These are phyloP conservation scores for Pythium oligandrum DNA, from an alignment of 352 stramenopile genomes.

Conservation along the genomic window DNA sequence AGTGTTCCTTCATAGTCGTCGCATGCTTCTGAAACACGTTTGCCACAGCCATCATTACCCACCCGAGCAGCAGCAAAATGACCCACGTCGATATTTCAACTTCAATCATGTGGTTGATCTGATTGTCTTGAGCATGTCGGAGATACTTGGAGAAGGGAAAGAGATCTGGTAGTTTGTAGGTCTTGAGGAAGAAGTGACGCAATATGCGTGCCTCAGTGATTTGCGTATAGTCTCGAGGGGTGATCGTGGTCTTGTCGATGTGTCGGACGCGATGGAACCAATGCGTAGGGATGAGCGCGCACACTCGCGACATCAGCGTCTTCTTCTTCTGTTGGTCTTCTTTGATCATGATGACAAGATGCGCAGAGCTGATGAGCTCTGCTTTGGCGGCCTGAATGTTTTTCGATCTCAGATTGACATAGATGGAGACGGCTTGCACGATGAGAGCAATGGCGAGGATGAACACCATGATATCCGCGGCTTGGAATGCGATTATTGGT, in stretches of 20 bases:
- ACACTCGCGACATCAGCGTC: no score
- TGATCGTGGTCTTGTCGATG: neutral
- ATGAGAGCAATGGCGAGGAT: constrained; percentile 28
- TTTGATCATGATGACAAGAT: constrained; percentile 16
- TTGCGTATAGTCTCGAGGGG: constrained; percentile 12
- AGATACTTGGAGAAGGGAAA: constrained; percentile 75
- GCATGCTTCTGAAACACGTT: constrained; percentile 2
- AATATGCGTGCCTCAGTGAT: constrained; percentile 17
- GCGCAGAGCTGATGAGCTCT: constrained; percentile 20
- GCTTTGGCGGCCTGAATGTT: constrained; percentile 26
- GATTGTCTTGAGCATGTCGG: constrained; percentile 60
- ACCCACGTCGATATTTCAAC: constrained; percentile 60
- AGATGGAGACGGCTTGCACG: constrained; percentile 23
- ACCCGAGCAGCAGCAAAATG: constrained; percentile 15
- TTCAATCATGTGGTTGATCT: constrained; percentile 80
- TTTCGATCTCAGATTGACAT: constrained; percentile 18
- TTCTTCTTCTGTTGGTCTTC: no score
- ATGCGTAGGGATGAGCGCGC: no score
- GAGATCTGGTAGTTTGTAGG: constrained; percentile 16
- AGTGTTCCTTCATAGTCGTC: constrained; percentile 3
- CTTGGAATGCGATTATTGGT: constrained; percentile 27
- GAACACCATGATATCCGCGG: constrained; percentile 30
- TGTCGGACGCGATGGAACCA: no score
- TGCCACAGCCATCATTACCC: constrained; percentile 8
- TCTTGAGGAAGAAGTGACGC: constrained; percentile 20